Evolutionary conservation across 1,139 yeast genomes (phyloP), one percentile per base, ranked within the genome.

Genomic region (Kurtzmaniella quercitrusa): DNA sequence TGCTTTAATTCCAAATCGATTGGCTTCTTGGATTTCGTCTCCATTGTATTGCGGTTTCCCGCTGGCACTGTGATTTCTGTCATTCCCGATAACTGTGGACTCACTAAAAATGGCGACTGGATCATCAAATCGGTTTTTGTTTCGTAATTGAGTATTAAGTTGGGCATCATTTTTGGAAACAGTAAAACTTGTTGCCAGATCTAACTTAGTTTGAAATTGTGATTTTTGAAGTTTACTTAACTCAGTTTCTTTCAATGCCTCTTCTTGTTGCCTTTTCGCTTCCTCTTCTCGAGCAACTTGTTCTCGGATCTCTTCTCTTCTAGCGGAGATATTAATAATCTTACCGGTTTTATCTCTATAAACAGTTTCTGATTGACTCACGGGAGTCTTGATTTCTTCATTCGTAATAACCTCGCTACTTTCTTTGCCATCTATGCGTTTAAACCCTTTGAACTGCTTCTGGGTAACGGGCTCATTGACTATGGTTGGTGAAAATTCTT

Each of bases 1-100:
- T 0, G 97, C 95, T 5, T 66, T 65, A 16, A 91, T 82, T 3
- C 76, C 76, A 61, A 88, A 91, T 47, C 98, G 62, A 56, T 91
- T 91, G 20, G 78, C 78, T 0, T 88, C 79, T 43, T 64, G 78
- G 0, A 71, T 53, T 0, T 86, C 80, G 16, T 71, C 66, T 9
- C 34, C 34, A 48, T 73, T 82, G 20, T 69, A 68, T 1, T 46
- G 44, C 9, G 60, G 57, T 17, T 53, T 47, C 2, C 45, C 45
- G 17, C 40, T 36, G 11, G 20, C 16, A 8, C 33, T 32, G 12
- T 16, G 8, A 14, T 14, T 16, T 14, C 12, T 26, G 5, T 9
- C 30, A 6, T 26, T 5, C n/a, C 14, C n/a, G 12, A 4, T 14
- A 9, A 26, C 12, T 26, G 30, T 5, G 12, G 30, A 26, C 30